These are phyloP conservation scores for Fusarium musae DNA, from an alignment of 2,329 filamentous ascomycete species.

Conservation along the genomic window DNA sequence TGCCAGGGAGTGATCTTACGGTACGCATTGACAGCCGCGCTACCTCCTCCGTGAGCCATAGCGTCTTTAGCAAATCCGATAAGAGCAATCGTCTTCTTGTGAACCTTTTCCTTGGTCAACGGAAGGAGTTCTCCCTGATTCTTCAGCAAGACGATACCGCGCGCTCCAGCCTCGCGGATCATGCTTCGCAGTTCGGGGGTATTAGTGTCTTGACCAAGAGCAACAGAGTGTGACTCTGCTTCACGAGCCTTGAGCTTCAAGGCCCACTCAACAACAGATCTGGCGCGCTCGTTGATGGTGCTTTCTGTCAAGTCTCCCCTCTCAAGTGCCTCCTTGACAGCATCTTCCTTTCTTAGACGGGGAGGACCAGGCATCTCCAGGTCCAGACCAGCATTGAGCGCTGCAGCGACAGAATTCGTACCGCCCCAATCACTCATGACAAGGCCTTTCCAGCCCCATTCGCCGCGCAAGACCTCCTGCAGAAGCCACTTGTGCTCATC, in stretches of 20 bases:
- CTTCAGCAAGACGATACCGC: constrained; percentile 72
- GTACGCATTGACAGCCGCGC: constrained; percentile 48
- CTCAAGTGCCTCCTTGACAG: constrained; percentile 40
- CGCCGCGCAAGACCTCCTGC: constrained; percentile 52
- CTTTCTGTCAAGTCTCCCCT: constrained; percentile 34
- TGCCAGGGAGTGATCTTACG: constrained; percentile 49
- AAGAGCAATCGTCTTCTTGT: constrained; percentile 44
- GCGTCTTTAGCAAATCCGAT: constrained; percentile 49
- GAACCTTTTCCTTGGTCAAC: constrained; percentile 46
- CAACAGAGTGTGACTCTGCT: constrained; percentile 6
- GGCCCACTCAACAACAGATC: constrained; percentile 47
- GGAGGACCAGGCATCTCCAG: constrained; percentile 53
- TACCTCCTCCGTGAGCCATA: constrained; percentile 47
- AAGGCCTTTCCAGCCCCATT: constrained; percentile 58
- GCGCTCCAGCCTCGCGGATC: constrained; percentile 46
- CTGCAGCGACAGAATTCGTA: constrained; percentile 48
- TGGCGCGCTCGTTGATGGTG: constrained; percentile 44
- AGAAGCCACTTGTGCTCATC: constrained; percentile 54
- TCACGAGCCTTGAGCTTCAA: constrained; percentile 39
- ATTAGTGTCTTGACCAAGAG: constrained; percentile 9
- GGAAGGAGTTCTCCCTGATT: constrained; percentile 68
- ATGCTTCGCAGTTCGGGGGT: constrained; percentile 42
- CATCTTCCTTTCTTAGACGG: constrained; percentile 39
- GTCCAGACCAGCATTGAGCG: constrained; percentile 47
- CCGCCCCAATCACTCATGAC: constrained; percentile 61